Percentiles rank a stretch among this genome's conserved stretches.
phyloP scores from a whole-genome alignment of 805 yeast genomes.

The Kodamaea jinghongensis region DNA sequence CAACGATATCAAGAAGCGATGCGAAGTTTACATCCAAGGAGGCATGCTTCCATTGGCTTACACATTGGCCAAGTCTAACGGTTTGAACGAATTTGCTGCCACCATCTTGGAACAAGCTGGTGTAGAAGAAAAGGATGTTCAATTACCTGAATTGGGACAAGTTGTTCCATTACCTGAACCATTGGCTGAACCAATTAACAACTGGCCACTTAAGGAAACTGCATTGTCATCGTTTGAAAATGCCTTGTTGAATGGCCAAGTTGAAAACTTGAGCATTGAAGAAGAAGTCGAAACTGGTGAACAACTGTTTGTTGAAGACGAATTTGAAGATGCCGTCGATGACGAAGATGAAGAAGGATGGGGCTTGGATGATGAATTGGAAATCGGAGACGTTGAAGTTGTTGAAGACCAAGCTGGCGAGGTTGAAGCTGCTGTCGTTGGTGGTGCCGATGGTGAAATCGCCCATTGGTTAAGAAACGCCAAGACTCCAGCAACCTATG shows the following conservation, averaged over 20 bases:
- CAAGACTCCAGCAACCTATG: conserved; percentile 85
- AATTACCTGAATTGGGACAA: conserved; percentile 53
- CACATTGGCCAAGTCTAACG: conserved; percentile 85
- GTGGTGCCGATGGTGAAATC: conserved; percentile 53
- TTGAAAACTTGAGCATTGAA: conserved; percentile 60
- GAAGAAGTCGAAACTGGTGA: conserved; percentile 24
- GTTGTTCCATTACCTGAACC: conserved; percentile 48
- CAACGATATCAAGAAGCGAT: conserved; percentile 72
- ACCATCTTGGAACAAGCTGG: conserved; percentile 71
- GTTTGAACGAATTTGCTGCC: conserved; percentile 72
- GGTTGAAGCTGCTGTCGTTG: conserved; percentile 16
- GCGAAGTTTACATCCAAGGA: conserved; percentile 67
- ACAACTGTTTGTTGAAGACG: conserved; percentile 12
- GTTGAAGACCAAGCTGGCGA: conserved; percentile 13
- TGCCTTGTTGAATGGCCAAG: conserved; percentile 68
- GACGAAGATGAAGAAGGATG: conserved; percentile 51
- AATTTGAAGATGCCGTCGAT: conserved; percentile 17
- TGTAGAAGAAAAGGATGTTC: conserved; percentile 57
- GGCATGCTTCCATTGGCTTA: conserved; percentile 90
- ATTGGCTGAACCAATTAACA: conserved; percentile 41
- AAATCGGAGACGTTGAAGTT: conserved; percentile 52
- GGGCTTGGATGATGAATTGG: conserved; percentile 79
- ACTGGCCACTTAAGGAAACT: conserved; percentile 83
- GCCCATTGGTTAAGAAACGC: conserved; percentile 86
- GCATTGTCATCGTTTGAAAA: conserved; percentile 79